Conservation (phyloP, 495 filamentous ascomycete species). For the Aspergillus incahuasiensis region DNA sequence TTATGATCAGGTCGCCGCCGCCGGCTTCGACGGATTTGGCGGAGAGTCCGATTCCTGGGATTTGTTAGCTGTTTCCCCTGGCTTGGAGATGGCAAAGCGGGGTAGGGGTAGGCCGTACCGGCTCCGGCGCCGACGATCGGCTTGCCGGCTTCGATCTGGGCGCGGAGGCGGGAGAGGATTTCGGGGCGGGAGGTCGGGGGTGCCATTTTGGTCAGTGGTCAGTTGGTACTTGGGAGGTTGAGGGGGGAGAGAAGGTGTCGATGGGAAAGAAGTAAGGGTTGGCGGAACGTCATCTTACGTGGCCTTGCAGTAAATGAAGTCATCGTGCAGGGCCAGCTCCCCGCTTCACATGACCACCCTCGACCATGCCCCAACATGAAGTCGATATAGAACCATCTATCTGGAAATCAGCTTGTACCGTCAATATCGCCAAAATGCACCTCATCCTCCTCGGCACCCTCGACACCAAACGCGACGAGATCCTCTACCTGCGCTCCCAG, state of each 20-base stretch:
- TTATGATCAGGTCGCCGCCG: slow-evolving; percentile 62
- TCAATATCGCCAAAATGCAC: too few species aligned
- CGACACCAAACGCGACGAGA: slow-evolving; percentile 62
- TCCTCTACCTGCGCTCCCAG: slow-evolving; percentile 50
- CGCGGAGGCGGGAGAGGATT: slow-evolving; percentile 51
- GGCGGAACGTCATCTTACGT: background rate
- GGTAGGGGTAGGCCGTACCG: slow-evolving; percentile 31
- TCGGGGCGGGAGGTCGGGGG: slow-evolving; percentile 46
- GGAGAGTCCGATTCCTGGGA: slow-evolving; percentile 60
- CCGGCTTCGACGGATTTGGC: slow-evolving; percentile 66
- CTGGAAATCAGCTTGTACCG: too few species aligned
- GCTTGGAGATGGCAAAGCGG: too few species aligned
- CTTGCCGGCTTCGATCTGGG: slow-evolving; percentile 46
- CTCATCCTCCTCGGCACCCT: slow-evolving; percentile 61
- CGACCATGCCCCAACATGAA: too few species aligned
- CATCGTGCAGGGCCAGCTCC: background rate
- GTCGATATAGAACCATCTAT: too few species aligned
- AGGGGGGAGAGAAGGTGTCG: background rate
- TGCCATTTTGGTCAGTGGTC: slow-evolving; percentile 25
- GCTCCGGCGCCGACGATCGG: slow-evolving; percentile 65
- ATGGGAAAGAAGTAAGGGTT: background rate
- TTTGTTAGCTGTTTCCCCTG: background rate
- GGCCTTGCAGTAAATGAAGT: background rate
- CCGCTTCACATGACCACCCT: background rate
- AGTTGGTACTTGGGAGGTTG: background rate